Evolutionary conservation across 202 grass and related monocot species (phyloP), one percentile per base, ranked within the genome.

Genomic region (Elaeis oleifera): DNA sequence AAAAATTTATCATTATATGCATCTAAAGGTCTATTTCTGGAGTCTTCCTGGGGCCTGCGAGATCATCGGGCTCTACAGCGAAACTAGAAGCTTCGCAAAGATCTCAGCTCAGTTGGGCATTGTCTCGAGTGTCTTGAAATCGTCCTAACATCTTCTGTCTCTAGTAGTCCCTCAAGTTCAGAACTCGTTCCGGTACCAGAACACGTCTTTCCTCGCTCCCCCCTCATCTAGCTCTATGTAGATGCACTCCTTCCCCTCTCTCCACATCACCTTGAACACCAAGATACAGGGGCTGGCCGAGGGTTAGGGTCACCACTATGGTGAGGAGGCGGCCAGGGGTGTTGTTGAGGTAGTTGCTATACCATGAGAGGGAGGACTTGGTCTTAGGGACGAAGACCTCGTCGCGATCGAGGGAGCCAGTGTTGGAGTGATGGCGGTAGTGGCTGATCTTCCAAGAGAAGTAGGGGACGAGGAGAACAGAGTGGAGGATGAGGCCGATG

Each of bases 391-490:
- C 86, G 59, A 90, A 95, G 56, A 90, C 90, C 87, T 95, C 90
- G 18, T 95, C 86, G 0, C 81, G 90, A 21, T 95, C 90, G 4
- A 95, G 25, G 24, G 90, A 95, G 3, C 81, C 86, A 0, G 86
- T 95, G 70, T 95, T 95, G 58, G 90, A 95, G 82, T 95, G 90
- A 72, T 95, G 90, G 55, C 90, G 86, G 3, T 83, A 74, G 70
- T 95, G 90, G 83, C 86, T 90, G 75, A 88, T 90, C 75, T 95
- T 95, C 86, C 86, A 95, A 2, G 86, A 95, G 78, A 90, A 95
- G 78, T 90, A 95, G 0, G 90, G 86, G 13, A 95, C 86, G 13
- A 95, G 75, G 28, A 95, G 78, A 59, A 66, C 69, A 15, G 90
- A 95, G 81, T 95, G 90, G 36, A 95, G 86, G 72, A 95, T 75